phyloP scores from a whole-genome alignment of 441 rosid genomes.

The Populus hybrid region DNA sequence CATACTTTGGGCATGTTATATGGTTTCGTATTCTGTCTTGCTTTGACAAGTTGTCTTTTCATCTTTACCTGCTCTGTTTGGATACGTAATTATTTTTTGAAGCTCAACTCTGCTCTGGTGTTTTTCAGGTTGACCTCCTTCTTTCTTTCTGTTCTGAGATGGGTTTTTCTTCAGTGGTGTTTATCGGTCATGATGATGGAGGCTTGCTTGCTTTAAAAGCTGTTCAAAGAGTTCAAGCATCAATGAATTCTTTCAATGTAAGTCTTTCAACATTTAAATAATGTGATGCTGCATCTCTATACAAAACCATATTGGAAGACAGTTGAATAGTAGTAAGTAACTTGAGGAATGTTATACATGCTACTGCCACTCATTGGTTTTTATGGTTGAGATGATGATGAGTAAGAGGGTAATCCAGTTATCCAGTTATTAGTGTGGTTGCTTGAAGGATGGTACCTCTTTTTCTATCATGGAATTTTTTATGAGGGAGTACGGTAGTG shows the following conservation, averaged over 20 bases:
- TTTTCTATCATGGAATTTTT: neutral
- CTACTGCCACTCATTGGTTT: neutral
- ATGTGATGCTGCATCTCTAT: neutral
- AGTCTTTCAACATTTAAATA: slow-evolving; percentile 23
- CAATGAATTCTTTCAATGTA: slow-evolving; percentile 57
- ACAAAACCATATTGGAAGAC: neutral
- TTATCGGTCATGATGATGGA: slow-evolving; percentile 98
- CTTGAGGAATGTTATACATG: neutral
- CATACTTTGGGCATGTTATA: neutral
- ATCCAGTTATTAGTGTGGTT: neutral
- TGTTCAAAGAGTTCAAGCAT: slow-evolving; percentile 58
- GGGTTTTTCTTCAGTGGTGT: slow-evolving; percentile 87
- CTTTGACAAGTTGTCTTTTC: neutral
- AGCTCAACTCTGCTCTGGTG: slow-evolving; percentile 22
- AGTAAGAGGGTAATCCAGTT: neutral
- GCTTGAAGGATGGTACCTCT: neutral
- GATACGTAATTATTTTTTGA: slow-evolving; percentile 4
- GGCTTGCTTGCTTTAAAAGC: slow-evolving; percentile 90
- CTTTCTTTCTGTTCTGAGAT: slow-evolving; percentile 87
- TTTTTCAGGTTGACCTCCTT: slow-evolving; percentile 82
- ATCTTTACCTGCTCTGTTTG: neutral
- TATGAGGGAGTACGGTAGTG: neutral
- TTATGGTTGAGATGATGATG: neutral
- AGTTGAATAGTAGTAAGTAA: neutral
- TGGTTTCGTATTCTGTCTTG: too few species aligned